Base-by-base conservation (phyloP, 1,284 basidiomycete species). In the Xanthoconium separans region DNA sequence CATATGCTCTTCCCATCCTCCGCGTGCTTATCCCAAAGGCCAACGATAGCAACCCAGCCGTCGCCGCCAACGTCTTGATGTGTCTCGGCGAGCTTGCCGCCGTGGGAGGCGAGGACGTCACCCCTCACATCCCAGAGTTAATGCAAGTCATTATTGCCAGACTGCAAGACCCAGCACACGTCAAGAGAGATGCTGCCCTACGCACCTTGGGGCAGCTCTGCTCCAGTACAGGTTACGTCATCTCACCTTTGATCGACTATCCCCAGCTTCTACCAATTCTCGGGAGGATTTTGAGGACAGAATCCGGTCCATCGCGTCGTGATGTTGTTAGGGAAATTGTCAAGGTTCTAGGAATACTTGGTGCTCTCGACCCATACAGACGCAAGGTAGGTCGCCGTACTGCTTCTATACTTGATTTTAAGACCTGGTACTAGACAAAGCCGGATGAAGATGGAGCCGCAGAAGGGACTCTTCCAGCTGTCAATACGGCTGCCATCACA, bases 321-420 rank as follows among this genome's bases (percentile, higher is more conserved):
- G 97, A 99, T 65, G 94, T 91, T 69, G 74, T 99, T 44, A 79
- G 96, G 51, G 97, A 99, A 70, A 91, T 91, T 69, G 74, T 99
- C 58, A 90, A 95, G 61, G 96, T 98, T 4, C 82, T 99, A 64
- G 97, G 97, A 59, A 95, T 98, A 56, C 79, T 99, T 5, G 97
- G 97, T 56, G 97, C 97, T n/a, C 76, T 99, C 31, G 97, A 99
- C 72, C 97, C 97, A 0, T 99, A 98, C 73, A 82, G 91, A 64
- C 89, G 96, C 65, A 95, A 94, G 81, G 91, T 92, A 65, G 47
- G 72, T 57, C 18, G 29, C 43, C 24, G 37, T 16, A n/a, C 31
- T 47, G 40, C 18, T 36, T 54, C 15, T 44, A 29, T 45, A 43
- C 29, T n/a, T 33, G 43, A 18, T 44, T 53, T 56, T 57, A 44